Percentiles rank a stretch among this genome's conserved stretches.
Evolutionary conservation across 306 rosid species (phyloP).

Genomic region (Acmispon strigosus): DNA sequence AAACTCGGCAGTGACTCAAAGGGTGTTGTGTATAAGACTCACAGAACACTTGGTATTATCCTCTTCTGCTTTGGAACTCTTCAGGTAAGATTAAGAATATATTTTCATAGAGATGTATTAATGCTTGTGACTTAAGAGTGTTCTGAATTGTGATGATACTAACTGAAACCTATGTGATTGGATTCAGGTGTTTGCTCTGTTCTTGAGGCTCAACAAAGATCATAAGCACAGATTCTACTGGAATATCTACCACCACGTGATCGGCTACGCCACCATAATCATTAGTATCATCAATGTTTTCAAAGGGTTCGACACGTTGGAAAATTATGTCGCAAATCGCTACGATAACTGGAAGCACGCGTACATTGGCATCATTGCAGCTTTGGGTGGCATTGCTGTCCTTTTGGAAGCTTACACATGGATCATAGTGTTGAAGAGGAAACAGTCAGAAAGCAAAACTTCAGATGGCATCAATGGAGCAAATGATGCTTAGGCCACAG

Average conservation of each 20-base stretch:
- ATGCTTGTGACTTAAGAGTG: background rate
- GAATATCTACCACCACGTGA: constrained; percentile 56
- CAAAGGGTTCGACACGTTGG: constrained; percentile 51
- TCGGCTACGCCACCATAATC: constrained; percentile 60
- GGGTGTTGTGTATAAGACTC: constrained; percentile 28
- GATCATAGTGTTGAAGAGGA: constrained; percentile 44
- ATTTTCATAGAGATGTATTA: no score
- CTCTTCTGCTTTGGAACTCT: constrained; percentile 71
- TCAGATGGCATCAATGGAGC: constrained; percentile 22
- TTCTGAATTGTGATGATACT: background rate
- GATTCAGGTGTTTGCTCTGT: constrained; percentile 72
- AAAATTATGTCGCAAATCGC: constrained; percentile 27
- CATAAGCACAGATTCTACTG: constrained; percentile 76
- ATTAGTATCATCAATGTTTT: constrained; percentile 59
- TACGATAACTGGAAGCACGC: constrained; percentile 56
- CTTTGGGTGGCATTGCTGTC: constrained; percentile 56
- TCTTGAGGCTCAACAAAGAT: constrained; percentile 81
- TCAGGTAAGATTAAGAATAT: constrained; percentile 34
- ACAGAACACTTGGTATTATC: constrained; percentile 52
- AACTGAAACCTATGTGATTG: background rate
- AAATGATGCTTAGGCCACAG: constrained; percentile 27
- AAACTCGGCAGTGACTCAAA: constrained; percentile 63
- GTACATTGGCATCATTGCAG: constrained; percentile 55
- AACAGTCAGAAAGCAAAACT: constrained; percentile 20
- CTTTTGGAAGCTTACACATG: constrained; percentile 59